Percentiles rank a stretch among this genome's conserved stretches.
Evolutionary conservation across 2,329 filamentous ascomycete genomes (phyloP).

Genomic region (Dendryphion nanum): DNA sequence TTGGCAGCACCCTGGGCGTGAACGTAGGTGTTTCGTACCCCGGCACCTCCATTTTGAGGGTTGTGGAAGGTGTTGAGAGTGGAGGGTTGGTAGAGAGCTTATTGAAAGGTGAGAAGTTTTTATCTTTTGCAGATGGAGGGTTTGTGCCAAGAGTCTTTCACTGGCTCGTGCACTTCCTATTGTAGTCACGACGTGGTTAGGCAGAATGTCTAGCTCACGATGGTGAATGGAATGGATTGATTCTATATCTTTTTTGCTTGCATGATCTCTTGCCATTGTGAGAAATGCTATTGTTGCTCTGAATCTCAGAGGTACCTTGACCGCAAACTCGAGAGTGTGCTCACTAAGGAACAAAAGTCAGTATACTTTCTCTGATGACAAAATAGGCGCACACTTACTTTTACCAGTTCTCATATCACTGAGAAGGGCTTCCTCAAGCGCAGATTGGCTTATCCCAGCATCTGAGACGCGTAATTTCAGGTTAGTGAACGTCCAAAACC

Average conservation of each 20-base stretch:
- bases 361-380: neutral
- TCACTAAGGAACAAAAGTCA: slow-evolving; percentile 50
- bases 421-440: slow-evolving; percentile 73
- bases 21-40: neutral
- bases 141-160: too few relatives aligned
- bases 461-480: slow-evolving; percentile 48
- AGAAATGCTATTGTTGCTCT: too few relatives aligned
- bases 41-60: neutral
- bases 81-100: neutral
- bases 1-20: neutral
- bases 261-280: too few relatives aligned
- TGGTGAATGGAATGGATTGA: too few relatives aligned
- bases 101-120: neutral
- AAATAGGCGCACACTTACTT: neutral
- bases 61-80: neutral
- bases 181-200: too few relatives aligned
- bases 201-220: too few relatives aligned
- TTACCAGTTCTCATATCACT: slow-evolving; percentile 65
- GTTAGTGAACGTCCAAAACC: neutral
- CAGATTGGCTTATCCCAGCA: slow-evolving; percentile 76
- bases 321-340: slow-evolving; percentile 65
- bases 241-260: too few relatives aligned
- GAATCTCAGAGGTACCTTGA: slow-evolving; percentile 59
- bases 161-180: too few relatives aligned
- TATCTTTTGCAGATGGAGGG: too few relatives aligned